These are phyloP conservation scores for Corynespora cassiicola DNA, from an alignment of 2,329 filamentous ascomycete species.

Conservation along the genomic window DNA sequence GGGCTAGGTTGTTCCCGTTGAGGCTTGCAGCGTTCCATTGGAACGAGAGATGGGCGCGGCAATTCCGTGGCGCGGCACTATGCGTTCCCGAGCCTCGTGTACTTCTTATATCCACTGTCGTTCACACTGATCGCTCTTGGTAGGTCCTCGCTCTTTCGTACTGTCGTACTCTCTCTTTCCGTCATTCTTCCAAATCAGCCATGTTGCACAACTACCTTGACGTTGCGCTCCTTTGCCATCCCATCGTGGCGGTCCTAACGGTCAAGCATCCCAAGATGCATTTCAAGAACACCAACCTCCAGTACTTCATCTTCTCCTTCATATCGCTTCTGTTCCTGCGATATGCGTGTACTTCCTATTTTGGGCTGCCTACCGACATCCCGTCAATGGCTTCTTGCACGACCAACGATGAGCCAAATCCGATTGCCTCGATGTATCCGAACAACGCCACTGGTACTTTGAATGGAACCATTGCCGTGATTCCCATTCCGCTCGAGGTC, in stretches of 20 bases:
- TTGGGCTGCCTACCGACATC: constrained; percentile 8
- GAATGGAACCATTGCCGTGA: constrained; percentile 60
- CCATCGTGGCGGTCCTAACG: constrained; percentile 35
- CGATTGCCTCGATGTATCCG: constrained; percentile 56
- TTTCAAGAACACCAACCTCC: constrained; percentile 24
- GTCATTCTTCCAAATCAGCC: constrained; percentile 5
- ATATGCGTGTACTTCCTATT: constrained; percentile 25
- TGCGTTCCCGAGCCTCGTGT: constrained; percentile 20
- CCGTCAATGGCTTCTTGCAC: constrained; percentile 21
- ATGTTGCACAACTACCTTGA: constrained; percentile 38
- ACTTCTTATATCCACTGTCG: constrained; percentile 11
- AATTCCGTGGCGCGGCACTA: constrained; percentile 30
- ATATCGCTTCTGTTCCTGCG: constrained; percentile 29
- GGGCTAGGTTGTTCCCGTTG: constrained; percentile 12
- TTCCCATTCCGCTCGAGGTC: constrained; percentile 57
- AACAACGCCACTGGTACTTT: constrained; percentile 59
- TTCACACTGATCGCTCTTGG: constrained; percentile 2
- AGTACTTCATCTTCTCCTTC: constrained; percentile 36
- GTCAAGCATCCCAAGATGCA: constrained; percentile 31
- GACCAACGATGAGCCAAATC: constrained; percentile 52
- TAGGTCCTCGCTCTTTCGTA: constrained; percentile 2
- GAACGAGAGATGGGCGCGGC: constrained; percentile 13
- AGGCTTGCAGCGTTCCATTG: constrained; percentile 19
- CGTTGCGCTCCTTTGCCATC: constrained; percentile 39
- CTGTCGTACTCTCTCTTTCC: constrained; percentile 9